Evolutionary conservation across 371 early-diverging fungal species (phyloP).

Genomic region (Mortierella sp.): DNA sequence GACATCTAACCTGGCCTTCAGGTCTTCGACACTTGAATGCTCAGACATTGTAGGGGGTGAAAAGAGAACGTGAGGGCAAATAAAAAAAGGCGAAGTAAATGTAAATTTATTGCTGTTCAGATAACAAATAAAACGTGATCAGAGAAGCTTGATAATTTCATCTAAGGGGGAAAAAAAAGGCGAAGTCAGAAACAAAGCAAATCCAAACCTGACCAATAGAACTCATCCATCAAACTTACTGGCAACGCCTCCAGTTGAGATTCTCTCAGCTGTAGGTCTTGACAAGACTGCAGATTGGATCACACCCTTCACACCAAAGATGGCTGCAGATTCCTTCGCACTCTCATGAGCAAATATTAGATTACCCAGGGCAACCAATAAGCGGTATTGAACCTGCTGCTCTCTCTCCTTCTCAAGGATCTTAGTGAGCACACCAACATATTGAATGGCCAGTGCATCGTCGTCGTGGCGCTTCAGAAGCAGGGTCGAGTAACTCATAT

Average conservation of each 20-base stretch:
- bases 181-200: not conserved
- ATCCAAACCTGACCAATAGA: not conserved
- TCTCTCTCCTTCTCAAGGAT: conserved; percentile 45
- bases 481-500: conserved; percentile 50
- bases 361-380: conserved; percentile 54
- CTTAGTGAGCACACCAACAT: conserved; percentile 34
- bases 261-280: conserved; percentile 38
- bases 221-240: conserved; percentile 30
- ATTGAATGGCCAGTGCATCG: conserved; percentile 40
- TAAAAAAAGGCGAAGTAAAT: not conserved
- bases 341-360: conserved; percentile 48
- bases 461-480: conserved; percentile 46
- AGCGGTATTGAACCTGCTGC: conserved; percentile 55
- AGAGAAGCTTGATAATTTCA: conserved; percentile 38
- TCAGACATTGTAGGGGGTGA: not conserved
- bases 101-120: not conserved
- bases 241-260: conserved; percentile 31
- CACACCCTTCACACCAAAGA: conserved; percentile 40
- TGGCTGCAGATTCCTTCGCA: conserved; percentile 51
- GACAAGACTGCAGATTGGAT: conserved; percentile 46
- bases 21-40: conserved; percentile 10
- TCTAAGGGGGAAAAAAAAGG: conserved; percentile 11
- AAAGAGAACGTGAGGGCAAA: not conserved
- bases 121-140: too few species aligned
- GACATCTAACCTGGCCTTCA: conserved; percentile 31